Conservation (phyloP, 257 asterid species). For the Solanum commersonii region DNA sequence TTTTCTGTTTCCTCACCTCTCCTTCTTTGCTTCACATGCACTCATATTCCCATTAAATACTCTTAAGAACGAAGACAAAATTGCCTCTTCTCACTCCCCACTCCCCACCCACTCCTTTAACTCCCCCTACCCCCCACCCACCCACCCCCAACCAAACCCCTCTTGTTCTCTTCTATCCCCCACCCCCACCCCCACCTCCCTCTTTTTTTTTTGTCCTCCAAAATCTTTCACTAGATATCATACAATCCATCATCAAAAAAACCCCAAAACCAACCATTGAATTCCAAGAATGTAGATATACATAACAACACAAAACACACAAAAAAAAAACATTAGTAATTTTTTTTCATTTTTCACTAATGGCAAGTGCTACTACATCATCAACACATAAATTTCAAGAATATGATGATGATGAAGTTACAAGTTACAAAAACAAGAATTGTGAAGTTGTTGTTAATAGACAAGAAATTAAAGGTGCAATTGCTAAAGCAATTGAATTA, state of each 20-base stretch:
- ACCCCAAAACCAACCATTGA: conserved; percentile 30
- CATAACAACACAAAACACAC: not conserved
- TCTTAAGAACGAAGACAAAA: conserved; percentile 26
- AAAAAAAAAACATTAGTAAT: not conserved
- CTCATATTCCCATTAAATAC: conserved; percentile 15
- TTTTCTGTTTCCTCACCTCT: not conserved
- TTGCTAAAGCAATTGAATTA: conserved; percentile 82
- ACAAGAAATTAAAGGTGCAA: conserved; percentile 56
- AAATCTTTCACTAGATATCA: not conserved
- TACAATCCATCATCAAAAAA: not conserved
- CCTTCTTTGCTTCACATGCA: conserved; percentile 44
- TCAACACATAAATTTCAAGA: conserved; percentile 11
- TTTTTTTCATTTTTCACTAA: not conserved
- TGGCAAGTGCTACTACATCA: conserved; percentile 21
- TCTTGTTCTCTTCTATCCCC: not conserved
- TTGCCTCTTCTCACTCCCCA: not conserved
- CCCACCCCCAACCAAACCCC: not conserved
- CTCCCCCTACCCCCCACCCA: not conserved
- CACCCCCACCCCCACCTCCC: not conserved
- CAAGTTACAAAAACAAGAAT: not conserved
- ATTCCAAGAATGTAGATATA: conserved; percentile 7
- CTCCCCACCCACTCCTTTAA: not conserved
- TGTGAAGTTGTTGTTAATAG: conserved; percentile 26
- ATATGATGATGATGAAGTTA: conserved; percentile 2
- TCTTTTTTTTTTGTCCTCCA: not conserved